phyloP scores from a whole-genome alignment of 306 rosid species.

The Urtica urens region DNA sequence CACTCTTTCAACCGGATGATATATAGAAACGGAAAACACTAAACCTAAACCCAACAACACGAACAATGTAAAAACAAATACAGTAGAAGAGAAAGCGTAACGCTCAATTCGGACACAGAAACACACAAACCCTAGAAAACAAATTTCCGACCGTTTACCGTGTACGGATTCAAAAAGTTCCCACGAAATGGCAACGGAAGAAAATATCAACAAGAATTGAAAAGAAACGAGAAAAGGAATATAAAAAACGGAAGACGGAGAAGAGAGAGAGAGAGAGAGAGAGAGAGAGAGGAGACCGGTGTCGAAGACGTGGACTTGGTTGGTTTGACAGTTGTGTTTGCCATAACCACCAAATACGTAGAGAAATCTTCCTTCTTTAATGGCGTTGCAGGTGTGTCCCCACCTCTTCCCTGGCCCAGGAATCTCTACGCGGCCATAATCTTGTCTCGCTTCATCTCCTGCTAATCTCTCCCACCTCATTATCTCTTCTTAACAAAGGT shows the following conservation, averaged over 20 bases:
- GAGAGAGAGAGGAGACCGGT: slow-evolving; percentile 39
- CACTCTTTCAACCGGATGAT: slow-evolving; percentile 3
- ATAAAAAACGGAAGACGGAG: background rate
- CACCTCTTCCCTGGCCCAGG: slow-evolving; percentile 84
- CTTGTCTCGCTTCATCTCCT: slow-evolving; percentile 19
- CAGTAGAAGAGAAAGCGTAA: no score
- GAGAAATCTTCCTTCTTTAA: slow-evolving; percentile 74
- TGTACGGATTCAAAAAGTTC: slow-evolving; percentile 12
- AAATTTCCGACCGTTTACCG: no score
- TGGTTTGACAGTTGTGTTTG: slow-evolving; percentile 87
- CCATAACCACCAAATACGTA: slow-evolving; percentile 96
- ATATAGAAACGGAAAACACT: no score
- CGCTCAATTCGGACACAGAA: no score
- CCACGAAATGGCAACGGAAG: slow-evolving; percentile 21
- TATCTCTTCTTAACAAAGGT: slow-evolving; percentile 1
- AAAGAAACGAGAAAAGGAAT: background rate
- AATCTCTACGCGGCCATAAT: background rate
- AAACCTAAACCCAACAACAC: no score
- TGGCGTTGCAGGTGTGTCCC: slow-evolving; percentile 97
- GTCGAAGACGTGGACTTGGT: slow-evolving; percentile 84
- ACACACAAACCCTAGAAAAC: no score
- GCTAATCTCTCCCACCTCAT: slow-evolving; percentile 94
- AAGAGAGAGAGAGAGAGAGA: slow-evolving; percentile 6
- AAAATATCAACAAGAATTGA: background rate
- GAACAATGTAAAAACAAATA: no score